phyloP scores from a whole-genome alignment of 495 filamentous ascomycete species.

The Astrothelium macrocarpum region DNA sequence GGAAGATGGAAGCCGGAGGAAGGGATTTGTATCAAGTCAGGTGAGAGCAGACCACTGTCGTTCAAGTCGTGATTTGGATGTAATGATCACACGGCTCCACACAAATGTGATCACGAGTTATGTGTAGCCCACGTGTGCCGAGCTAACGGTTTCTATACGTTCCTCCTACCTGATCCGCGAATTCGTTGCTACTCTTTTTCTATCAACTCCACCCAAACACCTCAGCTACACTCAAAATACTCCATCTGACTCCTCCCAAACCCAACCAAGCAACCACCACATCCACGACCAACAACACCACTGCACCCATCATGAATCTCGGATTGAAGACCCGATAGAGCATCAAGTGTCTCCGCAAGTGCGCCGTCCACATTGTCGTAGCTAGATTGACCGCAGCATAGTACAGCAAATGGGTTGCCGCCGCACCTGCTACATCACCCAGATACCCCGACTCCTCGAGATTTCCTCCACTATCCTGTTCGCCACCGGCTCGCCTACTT shows the following conservation, averaged over 20 bases:
- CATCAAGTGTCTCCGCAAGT: slow-evolving; percentile 87
- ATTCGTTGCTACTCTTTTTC: neutral
- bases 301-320: slow-evolving; percentile 74
- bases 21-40: too few species aligned
- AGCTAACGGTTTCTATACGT: neutral
- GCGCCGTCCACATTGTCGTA: slow-evolving; percentile 79
- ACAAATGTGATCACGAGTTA: too few species aligned
- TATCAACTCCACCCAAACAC: slow-evolving; percentile 70
- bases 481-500: neutral
- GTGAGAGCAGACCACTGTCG: too few species aligned
- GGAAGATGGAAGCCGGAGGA: too few species aligned
- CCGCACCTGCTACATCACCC: slow-evolving; percentile 56
- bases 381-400: slow-evolving; percentile 71
- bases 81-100: too few species aligned
- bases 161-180: neutral
- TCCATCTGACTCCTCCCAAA: slow-evolving; percentile 61
- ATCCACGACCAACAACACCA: slow-evolving; percentile 65
- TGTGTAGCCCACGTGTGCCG: too few species aligned
- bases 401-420: slow-evolving; percentile 65
- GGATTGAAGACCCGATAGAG: slow-evolving; percentile 92
- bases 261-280: slow-evolving; percentile 58
- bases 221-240: slow-evolving; percentile 66
- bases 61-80: too few species aligned
- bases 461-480: slow-evolving; percentile 13
- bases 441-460: slow-evolving; percentile 57